Percentiles rank a stretch among this genome's conserved stretches.
phyloP scores from a whole-genome alignment of 2,329 filamentous ascomycete species.

The Pestalotiopsis sp. region DNA sequence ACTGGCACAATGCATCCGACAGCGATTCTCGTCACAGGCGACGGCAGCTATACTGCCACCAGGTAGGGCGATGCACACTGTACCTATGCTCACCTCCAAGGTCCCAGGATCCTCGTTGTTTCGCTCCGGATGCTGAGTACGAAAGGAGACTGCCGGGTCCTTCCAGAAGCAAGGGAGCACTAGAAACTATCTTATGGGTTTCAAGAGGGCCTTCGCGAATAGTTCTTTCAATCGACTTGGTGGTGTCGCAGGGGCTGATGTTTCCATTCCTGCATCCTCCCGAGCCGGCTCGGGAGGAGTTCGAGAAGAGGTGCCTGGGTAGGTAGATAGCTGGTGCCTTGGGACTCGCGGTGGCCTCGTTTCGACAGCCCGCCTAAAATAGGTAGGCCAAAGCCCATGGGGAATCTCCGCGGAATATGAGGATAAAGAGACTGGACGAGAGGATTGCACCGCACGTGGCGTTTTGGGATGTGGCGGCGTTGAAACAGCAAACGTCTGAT shows the following conservation, averaged over 20 bases:
- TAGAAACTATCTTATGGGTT: background rate
- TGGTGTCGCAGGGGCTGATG: background rate
- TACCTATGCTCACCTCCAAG: background rate
- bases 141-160: background rate
- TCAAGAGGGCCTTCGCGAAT: background rate
- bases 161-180: background rate
- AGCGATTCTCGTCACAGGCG: background rate
- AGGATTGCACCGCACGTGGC: constrained; percentile 1
- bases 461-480: background rate
- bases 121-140: background rate
- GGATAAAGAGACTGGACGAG: background rate
- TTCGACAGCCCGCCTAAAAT: background rate
- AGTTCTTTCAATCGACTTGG: background rate
- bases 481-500: constrained; percentile 12
- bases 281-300: background rate
- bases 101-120: background rate
- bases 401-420: background rate
- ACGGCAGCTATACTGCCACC: background rate
- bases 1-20: no score
- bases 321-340: no score
- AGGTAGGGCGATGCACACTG: background rate
- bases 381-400: background rate
- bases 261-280: background rate
- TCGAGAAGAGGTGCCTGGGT: background rate
- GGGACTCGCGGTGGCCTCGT: background rate